These are phyloP conservation scores for Exserohilum turcica DNA, from an alignment of 2,329 filamentous ascomycete species.

Conservation along the genomic window DNA sequence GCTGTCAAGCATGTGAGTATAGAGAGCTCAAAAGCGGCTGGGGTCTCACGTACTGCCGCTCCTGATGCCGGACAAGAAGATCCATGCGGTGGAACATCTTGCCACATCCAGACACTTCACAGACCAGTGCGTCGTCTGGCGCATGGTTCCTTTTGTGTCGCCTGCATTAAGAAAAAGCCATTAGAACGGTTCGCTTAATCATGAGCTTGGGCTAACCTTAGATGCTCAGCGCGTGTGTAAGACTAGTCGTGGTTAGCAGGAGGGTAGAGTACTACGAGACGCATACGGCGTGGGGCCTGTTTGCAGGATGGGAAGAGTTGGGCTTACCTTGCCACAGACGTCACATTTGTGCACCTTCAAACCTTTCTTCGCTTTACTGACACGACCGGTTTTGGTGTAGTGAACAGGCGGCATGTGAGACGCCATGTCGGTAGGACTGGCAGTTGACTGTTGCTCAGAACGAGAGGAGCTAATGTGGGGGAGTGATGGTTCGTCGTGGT, in stretches of 20 bases:
- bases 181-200: conserved; percentile 8
- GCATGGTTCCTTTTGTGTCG: conserved; percentile 56
- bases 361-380: conserved; percentile 56
- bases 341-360: conserved; percentile 53
- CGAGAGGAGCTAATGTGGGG: conserved; percentile 38
- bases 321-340: conserved; percentile 53
- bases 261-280: background rate
- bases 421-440: conserved; percentile 39
- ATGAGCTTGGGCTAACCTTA: conserved; percentile 42
- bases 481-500: conserved; percentile 26
- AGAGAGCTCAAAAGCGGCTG: background rate
- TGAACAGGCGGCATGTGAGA: conserved; percentile 40
- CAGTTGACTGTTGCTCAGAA: conserved; percentile 36
- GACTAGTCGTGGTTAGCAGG: conserved; percentile 44
- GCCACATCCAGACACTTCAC: conserved; percentile 49
- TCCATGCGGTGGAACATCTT: conserved; percentile 53
- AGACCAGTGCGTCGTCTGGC: conserved; percentile 48
- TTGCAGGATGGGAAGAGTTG: background rate
- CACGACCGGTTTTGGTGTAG: conserved; percentile 54
- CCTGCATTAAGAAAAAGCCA: conserved; percentile 31
- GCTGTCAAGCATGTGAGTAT: conserved; percentile 28
- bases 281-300: conserved; percentile 5
- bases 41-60: conserved; percentile 50
- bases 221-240: conserved; percentile 55
- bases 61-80: conserved; percentile 52